phyloP scores from a whole-genome alignment of 2,329 filamentous ascomycete genomes.

The Blumeriella jaapii region DNA sequence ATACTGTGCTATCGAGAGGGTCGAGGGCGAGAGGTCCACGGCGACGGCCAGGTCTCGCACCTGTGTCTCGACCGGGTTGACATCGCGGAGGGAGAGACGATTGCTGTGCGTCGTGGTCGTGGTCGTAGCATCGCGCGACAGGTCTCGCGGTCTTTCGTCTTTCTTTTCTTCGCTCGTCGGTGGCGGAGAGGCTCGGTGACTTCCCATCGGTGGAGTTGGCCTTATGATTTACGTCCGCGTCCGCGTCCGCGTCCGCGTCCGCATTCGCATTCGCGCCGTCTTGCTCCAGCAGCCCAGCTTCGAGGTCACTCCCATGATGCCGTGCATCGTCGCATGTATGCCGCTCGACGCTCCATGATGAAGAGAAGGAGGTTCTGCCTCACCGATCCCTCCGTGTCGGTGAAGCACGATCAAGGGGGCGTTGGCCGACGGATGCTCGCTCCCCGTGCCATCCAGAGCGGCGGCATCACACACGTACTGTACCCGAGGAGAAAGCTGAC shows the following conservation, averaged over 20 bases:
- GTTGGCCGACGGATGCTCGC: too few relatives aligned
- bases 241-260: neutral
- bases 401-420: too few relatives aligned
- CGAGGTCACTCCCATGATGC: too few relatives aligned
- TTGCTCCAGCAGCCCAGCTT: too few relatives aligned
- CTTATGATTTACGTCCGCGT: neutral
- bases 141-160: neutral
- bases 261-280: neutral
- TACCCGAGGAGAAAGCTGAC: too few relatives aligned
- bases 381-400: too few relatives aligned
- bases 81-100: conserved; percentile 32
- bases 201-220: too few relatives aligned
- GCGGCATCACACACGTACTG: too few relatives aligned
- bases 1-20: conserved; percentile 32
- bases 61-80: conserved; percentile 42
- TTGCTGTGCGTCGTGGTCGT: conserved; percentile 19
- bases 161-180: neutral
- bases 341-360: too few relatives aligned
- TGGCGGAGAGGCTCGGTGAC: neutral
- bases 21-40: conserved; percentile 46
- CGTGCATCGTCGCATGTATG: too few relatives aligned
- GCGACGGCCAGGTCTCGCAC: conserved; percentile 43
- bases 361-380: too few relatives aligned
- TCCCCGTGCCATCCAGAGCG: too few relatives aligned
- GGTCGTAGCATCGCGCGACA: conserved; percentile 2